Evolutionary conservation across 192 early-diverging fungal species (phyloP), one percentile per base, ranked within the genome.

Genomic region (Phycomyces nitens): DNA sequence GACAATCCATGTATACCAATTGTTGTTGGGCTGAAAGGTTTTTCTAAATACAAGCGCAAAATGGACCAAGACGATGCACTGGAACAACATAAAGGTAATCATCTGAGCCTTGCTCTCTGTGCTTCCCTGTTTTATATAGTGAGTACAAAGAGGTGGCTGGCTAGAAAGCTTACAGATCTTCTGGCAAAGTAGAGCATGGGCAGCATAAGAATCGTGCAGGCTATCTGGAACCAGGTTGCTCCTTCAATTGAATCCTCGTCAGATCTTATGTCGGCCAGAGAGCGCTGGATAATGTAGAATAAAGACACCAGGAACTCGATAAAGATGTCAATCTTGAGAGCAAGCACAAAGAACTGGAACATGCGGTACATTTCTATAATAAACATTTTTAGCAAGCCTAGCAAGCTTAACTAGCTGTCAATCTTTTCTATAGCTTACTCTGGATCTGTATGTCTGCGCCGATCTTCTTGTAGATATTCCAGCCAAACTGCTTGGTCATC

Each of bases 251-350:
- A 21, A 10, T 12, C 21, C n/a, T 62, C 16, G 42, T n/a, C 20
- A 50, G 23, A 12, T 43, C 43, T 9, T 12, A 12, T 20, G 22
- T 26, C 23, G 5, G 39, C 18, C 20, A 47, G 40, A 18, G 16
- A 47, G 11, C 44, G 54, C 41, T 72, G 70, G 52, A 84, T 84
- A 11, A 90, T 69, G 38, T 84, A 75, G 41, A 90, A 71, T 38
- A 81, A 78, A 58, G 87, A 85, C 29, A 89, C 71, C 23, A 82
- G 72, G 68, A 93, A 91, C 39, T 79, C 83, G 62, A 91, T 92
- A 76, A 92, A 94, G 3, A 91, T 68, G 62, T 93, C 90, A 7
- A 93, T 66, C 72, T 94, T 94, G 52, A 93, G 77, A 8, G 90
- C 71, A 57, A 92, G 72, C 42, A 93, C 73, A 70, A 92, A 92